These are phyloP conservation scores for Anisodus acutangulus DNA, from an alignment of 257 asterid genomes.

Conservation along the genomic window DNA sequence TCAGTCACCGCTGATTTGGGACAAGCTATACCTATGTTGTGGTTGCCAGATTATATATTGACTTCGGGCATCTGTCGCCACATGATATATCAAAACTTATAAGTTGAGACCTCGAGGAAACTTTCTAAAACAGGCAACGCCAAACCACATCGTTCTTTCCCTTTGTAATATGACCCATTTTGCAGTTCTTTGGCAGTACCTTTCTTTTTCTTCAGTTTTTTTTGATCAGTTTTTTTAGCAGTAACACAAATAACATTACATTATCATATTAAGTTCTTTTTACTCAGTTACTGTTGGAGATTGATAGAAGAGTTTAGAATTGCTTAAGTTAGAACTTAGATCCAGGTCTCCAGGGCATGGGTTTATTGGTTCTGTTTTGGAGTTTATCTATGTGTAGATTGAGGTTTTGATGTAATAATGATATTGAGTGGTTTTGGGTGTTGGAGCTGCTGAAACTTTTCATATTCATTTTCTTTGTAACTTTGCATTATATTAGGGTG, in stretches of 20 bases:
- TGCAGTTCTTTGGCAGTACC: background rate
- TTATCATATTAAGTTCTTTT: background rate
- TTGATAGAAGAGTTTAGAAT: background rate
- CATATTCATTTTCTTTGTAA: background rate
- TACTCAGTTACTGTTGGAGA: background rate
- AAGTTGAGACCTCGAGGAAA: constrained; percentile 5
- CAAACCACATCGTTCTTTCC: background rate
- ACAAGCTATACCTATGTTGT: constrained; percentile 10
- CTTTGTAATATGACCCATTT: constrained; percentile 3
- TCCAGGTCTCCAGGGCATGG: background rate
- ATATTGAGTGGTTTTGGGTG: constrained; percentile 23
- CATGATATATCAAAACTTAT: background rate
- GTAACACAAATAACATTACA: no score
- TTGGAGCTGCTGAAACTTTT: constrained; percentile 10
- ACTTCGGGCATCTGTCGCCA: background rate
- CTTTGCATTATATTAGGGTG: background rate
- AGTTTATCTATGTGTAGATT: constrained; percentile 24
- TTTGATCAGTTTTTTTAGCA: no score
- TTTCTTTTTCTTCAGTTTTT: no score
- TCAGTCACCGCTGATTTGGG: background rate
- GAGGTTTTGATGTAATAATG: background rate
- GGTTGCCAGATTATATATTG: background rate
- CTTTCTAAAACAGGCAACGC: background rate
- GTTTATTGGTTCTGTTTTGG: background rate
- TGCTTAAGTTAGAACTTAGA: constrained; percentile 1